A percentile compares a stretch with the other conserved stretches of the same genome.
Conservation (phyloP, 2,329 filamentous ascomycete genomes). For the Alternaria burnsii region DNA sequence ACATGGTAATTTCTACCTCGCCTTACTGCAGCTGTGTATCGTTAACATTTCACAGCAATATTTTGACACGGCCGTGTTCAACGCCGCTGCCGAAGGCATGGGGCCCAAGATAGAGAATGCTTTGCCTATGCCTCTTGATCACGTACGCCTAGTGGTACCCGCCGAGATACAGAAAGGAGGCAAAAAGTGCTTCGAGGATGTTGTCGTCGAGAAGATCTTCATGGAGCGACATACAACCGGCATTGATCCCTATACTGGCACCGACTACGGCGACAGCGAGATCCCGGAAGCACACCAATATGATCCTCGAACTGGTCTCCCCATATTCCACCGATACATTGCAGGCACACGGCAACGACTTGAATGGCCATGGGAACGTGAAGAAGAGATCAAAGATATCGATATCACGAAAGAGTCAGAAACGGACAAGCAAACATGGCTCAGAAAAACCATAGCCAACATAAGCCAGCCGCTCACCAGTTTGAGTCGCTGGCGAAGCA, state of each 20-base stretch:
- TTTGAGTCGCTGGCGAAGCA: constrained; percentile 27
- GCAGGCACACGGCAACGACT: constrained; percentile 44
- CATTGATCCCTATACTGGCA: constrained; percentile 42
- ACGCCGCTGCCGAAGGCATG: constrained; percentile 37
- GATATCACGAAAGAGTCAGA: constrained; percentile 11
- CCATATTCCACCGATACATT: constrained; percentile 48
- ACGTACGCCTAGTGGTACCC: constrained; percentile 83
- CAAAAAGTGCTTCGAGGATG: constrained; percentile 65
- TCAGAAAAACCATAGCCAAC: constrained; percentile 24
- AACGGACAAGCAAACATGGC: constrained; percentile 21
- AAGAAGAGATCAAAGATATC: constrained; percentile 17
- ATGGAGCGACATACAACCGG: constrained; percentile 45
- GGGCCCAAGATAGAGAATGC: constrained; percentile 58
- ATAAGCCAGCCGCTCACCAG: constrained; percentile 31
- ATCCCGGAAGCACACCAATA: constrained; percentile 42
- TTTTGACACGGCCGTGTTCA: constrained; percentile 52
- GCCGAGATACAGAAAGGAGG: constrained; percentile 62
- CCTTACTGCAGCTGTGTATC: not conserved
- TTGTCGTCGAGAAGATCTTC: constrained; percentile 45
- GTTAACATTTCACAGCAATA: constrained; percentile 48
- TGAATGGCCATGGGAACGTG: constrained; percentile 44
- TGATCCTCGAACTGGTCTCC: constrained; percentile 39
- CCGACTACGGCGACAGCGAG: constrained; percentile 34
- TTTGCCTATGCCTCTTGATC: constrained; percentile 70
- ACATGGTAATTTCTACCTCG: constrained; percentile 43